Evolutionary conservation across 306 rosid species (phyloP), one percentile per base, ranked within the genome.

Genomic region (Prunus salicina): DNA sequence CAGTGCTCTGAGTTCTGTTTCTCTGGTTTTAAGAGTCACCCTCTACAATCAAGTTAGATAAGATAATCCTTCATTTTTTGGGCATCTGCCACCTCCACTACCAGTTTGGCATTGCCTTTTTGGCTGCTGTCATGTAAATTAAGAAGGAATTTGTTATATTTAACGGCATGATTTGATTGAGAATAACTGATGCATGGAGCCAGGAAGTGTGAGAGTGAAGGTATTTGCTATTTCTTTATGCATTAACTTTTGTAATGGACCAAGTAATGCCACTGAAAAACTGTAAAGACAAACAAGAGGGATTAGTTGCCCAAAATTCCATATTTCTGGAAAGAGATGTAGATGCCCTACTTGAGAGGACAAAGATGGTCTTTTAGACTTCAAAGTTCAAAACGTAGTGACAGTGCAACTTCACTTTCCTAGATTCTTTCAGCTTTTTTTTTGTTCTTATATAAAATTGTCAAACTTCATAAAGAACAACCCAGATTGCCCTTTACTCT

Each of bases 331-430:
- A 47, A 65, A 76, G 19, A 64, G 67, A 71, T 16, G 43, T 51
- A 57, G 82, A 77, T 82, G 53, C 83, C 81, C 84, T 79, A 68
- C 52, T 81, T 67, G 45, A 73, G 73, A 78, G 55, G 90, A 89
- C 91, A 88, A 83, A 84, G 85, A 79, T 77, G 41, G 79, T 70
- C 89, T 86, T 84, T 76, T 52, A 56, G 75, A 66, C 67, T 73
- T 72, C 38, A 76, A 63, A 63, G 67, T 63, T 63, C 43, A 63
- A 74, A 67, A 43, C 73, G 47, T 20, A 16, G 67, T 43, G 67
- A 78, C 15, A 67, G 41, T 64, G 52, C 58, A 8, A 67, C 47
- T 77, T 71, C 63, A 62, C 87, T 86, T 85, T 82, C 50, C 64
- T 65, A 18, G 83, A 86, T 89, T 87, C 87, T 75, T 75, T 50